A percentile compares a stretch with the other conserved stretches of the same genome.
phyloP scores from a whole-genome alignment of 345 rosid genomes.

The Reutealis trisperma region DNA sequence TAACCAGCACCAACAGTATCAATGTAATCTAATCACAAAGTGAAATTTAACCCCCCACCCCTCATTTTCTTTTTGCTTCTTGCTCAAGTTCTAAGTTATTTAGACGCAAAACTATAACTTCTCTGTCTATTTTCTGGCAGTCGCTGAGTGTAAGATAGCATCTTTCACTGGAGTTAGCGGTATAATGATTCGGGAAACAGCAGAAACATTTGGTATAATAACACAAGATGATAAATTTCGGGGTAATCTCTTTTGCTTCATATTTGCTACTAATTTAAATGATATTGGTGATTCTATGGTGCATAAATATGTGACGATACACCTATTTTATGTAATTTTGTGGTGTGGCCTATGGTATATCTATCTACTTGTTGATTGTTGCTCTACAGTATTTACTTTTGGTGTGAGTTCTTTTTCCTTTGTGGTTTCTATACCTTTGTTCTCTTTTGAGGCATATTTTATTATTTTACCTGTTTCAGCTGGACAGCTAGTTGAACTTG shows the following conservation, averaged over 20 bases:
- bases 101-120: background rate
- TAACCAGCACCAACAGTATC: background rate
- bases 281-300: background rate
- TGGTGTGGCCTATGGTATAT: background rate
- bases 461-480: background rate
- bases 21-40: background rate
- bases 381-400: background rate
- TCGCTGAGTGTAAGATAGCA: slow-evolving; percentile 65
- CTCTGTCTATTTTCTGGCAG: slow-evolving; percentile 42
- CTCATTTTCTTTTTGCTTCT: background rate
- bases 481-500: background rate
- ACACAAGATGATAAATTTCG: slow-evolving; percentile 57
- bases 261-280: background rate
- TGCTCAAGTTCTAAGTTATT: slow-evolving; percentile 3
- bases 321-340: background rate
- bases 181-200: slow-evolving; percentile 88
- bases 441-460: background rate
- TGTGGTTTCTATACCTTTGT: background rate
- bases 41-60: background rate
- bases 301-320: background rate
- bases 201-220: slow-evolving; percentile 80
- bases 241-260: slow-evolving; percentile 40
- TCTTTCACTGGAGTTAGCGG: slow-evolving; percentile 71
- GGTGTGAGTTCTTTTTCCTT: background rate
- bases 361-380: background rate